Conservation (phyloP, 2,329 filamentous ascomycete species). For the Arthrocladium fulminans region DNA sequence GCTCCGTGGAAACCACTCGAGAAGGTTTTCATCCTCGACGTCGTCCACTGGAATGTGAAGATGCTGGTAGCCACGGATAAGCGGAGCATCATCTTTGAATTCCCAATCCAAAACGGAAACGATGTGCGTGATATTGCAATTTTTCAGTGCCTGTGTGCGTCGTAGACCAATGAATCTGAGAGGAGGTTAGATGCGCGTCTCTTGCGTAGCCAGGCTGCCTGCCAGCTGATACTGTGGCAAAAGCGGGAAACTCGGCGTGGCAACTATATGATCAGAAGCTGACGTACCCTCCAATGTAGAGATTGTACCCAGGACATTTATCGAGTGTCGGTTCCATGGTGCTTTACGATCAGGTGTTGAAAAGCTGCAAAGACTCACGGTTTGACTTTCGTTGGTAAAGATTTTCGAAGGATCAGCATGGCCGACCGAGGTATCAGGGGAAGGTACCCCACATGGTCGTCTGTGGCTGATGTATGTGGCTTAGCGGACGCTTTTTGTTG, state of each 20-base stretch:
- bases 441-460: too few relatives aligned
- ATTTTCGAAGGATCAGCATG: too few relatives aligned
- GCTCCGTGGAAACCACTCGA: constrained; percentile 68
- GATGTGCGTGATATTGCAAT: constrained; percentile 76
- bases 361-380: too few relatives aligned
- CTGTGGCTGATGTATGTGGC: too few relatives aligned
- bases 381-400: too few relatives aligned
- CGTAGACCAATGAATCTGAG: constrained; percentile 69
- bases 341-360: neutral
- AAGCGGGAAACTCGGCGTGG: neutral
- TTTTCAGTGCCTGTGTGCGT: constrained; percentile 58
- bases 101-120: constrained; percentile 68
- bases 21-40: constrained; percentile 76
- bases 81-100: constrained; percentile 39
- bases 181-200: neutral
- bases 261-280: neutral
- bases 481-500: too few relatives aligned
- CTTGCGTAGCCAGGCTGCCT: neutral
- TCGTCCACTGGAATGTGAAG: constrained; percentile 81
- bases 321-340: constrained; percentile 21
- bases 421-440: too few relatives aligned
- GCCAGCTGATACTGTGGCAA: neutral
- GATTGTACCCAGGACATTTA: constrained; percentile 54
- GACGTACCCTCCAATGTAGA: constrained; percentile 68
- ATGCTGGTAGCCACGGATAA: constrained; percentile 59